Evolutionary conservation across 1,139 yeast species (phyloP).

Genomic region (Yamadazyma blattariae): DNA sequence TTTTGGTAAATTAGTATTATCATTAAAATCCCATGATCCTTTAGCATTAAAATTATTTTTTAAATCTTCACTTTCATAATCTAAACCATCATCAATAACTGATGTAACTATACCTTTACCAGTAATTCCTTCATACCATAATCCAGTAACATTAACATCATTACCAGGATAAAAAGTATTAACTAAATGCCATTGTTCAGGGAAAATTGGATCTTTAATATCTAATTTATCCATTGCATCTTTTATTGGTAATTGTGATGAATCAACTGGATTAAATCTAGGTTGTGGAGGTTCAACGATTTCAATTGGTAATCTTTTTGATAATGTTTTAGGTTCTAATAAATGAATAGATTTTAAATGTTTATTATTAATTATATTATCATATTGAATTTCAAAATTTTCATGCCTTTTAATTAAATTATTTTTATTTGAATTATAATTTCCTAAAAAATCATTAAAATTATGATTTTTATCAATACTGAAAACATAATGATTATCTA

Average conservation of each 20-base stretch:
- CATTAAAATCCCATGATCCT: conserved; percentile 92
- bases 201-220: conserved; percentile 79
- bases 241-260: conserved; percentile 40
- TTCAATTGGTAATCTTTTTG: conserved; percentile 45
- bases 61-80: conserved; percentile 73
- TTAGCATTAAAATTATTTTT: conserved; percentile 64
- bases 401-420: conserved; percentile 24
- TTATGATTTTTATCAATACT: conserved; percentile 43
- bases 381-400: conserved; percentile 26
- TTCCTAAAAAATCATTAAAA: conserved; percentile 36
- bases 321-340: conserved; percentile 46
- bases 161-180: conserved; percentile 72
- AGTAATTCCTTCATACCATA: conserved; percentile 80
- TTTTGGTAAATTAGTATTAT: conserved; percentile 67
- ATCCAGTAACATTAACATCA: conserved; percentile 83
- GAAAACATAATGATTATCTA: conserved; percentile 61
- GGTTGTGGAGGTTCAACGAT: conserved; percentile 8
- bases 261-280: conserved; percentile 33
- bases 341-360: conserved; percentile 45
- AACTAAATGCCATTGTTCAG: conserved; percentile 85
- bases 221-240: conserved; percentile 52
- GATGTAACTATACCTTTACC: conserved; percentile 86
- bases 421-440: conserved; percentile 29
- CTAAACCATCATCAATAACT: conserved; percentile 92
- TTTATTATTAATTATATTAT: conserved; percentile 23